These are phyloP conservation scores for Xylaria sp. DNA, from an alignment of 2,329 filamentous ascomycete genomes.

Conservation along the genomic window DNA sequence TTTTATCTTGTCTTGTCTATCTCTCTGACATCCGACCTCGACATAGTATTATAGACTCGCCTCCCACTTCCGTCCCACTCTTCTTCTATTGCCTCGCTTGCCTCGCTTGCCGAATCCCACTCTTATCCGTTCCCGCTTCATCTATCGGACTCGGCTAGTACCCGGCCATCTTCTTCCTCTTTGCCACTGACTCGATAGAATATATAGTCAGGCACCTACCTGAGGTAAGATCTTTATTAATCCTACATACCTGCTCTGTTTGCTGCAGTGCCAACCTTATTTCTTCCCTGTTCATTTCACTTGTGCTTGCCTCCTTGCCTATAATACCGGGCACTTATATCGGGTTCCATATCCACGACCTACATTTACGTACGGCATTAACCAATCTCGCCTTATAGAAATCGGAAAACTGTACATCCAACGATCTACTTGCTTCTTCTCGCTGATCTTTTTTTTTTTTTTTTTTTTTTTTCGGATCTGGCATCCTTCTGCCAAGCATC, in stretches of 20 bases:
- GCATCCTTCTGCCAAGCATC: background rate
- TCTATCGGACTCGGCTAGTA: background rate
- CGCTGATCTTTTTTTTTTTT: no score
- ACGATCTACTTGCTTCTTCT: background rate
- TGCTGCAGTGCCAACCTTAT: no score
- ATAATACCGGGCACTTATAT: no score
- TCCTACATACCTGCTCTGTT: no score
- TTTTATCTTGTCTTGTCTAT: background rate
- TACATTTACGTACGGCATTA: background rate
- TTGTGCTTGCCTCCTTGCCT: no score
- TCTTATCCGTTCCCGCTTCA: conserved; percentile 22
- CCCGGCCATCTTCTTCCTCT: background rate
- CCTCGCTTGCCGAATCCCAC: background rate
- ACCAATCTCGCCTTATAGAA: background rate
- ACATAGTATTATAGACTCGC: no score
- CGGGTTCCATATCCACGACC: background rate
- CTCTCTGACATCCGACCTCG: background rate
- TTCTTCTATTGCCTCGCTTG: no score
- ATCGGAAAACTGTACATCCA: background rate
- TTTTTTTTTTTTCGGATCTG: no score
- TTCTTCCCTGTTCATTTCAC: no score
- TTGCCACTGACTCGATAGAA: background rate
- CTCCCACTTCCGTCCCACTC: conserved; percentile 9
- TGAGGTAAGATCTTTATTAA: background rate
- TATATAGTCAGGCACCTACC: background rate